Conservation (phyloP, 768 basidiomycete genomes). For the Agaricus subrufescens region DNA sequence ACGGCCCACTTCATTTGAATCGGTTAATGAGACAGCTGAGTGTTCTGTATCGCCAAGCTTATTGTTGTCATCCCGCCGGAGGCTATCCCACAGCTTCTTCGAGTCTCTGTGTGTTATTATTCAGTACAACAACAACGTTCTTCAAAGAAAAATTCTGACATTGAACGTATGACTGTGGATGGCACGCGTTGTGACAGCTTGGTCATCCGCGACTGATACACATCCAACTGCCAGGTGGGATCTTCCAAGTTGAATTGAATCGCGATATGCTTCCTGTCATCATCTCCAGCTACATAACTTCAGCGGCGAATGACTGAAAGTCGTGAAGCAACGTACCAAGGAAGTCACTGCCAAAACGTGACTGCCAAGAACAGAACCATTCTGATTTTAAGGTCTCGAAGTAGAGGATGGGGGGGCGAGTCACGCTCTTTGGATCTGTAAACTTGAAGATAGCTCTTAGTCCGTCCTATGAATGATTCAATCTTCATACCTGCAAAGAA, state of each 20-base stretch:
- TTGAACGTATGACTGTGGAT: background rate
- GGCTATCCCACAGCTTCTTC: background rate
- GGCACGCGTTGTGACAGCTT: background rate
- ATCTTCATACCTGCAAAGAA: background rate
- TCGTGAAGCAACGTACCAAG: background rate
- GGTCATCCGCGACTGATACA: background rate
- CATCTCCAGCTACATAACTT: background rate
- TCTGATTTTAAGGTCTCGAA: background rate
- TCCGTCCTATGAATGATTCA: background rate
- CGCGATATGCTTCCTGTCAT: background rate
- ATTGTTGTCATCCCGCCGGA: background rate
- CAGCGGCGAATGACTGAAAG: background rate
- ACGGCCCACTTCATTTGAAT: background rate
- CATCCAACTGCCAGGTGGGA: background rate
- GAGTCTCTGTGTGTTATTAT: background rate
- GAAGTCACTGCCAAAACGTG: background rate
- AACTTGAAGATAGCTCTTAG: background rate
- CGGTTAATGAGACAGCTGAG: background rate
- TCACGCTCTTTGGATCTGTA: background rate
- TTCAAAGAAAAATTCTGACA: background rate
- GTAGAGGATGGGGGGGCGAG: background rate
- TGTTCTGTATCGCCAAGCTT: background rate
- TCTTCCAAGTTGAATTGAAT: background rate
- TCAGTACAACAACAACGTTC: background rate
- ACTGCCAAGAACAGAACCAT: background rate